Conservation (phyloP, 148 eudicot genomes). For the Polygonum maritimum region DNA sequence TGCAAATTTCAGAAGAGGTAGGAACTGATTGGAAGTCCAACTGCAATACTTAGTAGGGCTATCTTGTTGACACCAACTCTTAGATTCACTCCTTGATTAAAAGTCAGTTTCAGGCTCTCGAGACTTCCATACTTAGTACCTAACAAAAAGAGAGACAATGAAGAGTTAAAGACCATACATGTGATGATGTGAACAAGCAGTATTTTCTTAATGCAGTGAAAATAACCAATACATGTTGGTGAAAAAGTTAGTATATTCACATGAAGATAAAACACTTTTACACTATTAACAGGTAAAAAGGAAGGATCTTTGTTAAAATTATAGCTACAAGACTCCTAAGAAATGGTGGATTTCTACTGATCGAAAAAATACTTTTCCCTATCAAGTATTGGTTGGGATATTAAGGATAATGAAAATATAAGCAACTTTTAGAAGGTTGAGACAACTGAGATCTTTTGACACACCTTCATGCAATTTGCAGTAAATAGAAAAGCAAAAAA, state of each 20-base stretch:
- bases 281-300: neutral
- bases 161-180: neutral
- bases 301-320: neutral
- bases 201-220: neutral
- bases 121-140: slow-evolving; percentile 86
- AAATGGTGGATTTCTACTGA: neutral
- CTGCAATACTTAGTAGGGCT: slow-evolving; percentile 78
- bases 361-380: too few species aligned
- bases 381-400: too few species aligned
- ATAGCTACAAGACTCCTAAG: neutral
- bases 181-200: neutral
- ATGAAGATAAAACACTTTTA: neutral
- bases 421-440: too few species aligned
- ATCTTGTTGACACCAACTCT: slow-evolving; percentile 82
- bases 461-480: too few species aligned
- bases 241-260: neutral
- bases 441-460: too few species aligned
- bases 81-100: slow-evolving; percentile 60
- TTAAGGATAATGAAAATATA: too few species aligned
- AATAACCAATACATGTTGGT: neutral
- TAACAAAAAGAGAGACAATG: slow-evolving; percentile 21
- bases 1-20: slow-evolving; percentile 8
- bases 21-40: slow-evolving; percentile 84
- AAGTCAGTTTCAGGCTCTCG: slow-evolving; percentile 61
- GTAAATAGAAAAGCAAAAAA: neutral